Evolutionary conservation across 1,284 basidiomycete species (phyloP), one percentile per base, ranked within the genome.

Genomic region (Irpex rosettiformis): DNA sequence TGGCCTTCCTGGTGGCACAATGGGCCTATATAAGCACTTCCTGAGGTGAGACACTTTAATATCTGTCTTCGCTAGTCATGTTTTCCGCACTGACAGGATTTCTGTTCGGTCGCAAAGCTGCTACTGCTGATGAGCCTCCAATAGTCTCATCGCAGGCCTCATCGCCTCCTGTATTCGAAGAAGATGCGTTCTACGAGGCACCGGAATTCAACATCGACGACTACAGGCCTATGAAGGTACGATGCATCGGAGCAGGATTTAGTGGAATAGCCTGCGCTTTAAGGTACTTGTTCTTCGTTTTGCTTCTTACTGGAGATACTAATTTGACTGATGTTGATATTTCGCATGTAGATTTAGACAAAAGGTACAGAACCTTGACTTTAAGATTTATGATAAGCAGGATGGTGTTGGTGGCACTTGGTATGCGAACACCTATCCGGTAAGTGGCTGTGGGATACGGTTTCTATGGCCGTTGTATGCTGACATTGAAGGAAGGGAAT

Each of bases 331-430:
- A 40, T 21, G n/a, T 27, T 33, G 25, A 40, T 45, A 6, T 53
- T 43, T n/a, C 16, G 18, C 18, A 55, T 29, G 22, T 28, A 80
- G 82, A 42, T 79, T 84, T 61, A 71, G 76, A 22, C 83, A 84
- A 67, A 71, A 71, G 33, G 72, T 84, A 24, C 71, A 73, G 56
- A 84, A 84, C 60, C 63, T 83, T 16, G 70, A 80, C 25, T 65
- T 85, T 3, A 76, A 74, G 0, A 77, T 85, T n/a, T 86, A 83
- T 64, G 83, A 86, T 43, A 79, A 80, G 55, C 77, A 79, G 57
- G 71, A 73, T n/a, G 80, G 77, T 2, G 70, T 86, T 22, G 84
- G 84, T 21, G 84, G 84, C 3, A 79, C 81, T 1, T 86, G 84
- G 84, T 73, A 67, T 55, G 61, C 67, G 8, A 75, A 73, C 49